Evolutionary conservation across 805 yeast species (phyloP), one percentile per base, ranked within the genome.

Genomic region (Wickerhamiella alocasiicola): DNA sequence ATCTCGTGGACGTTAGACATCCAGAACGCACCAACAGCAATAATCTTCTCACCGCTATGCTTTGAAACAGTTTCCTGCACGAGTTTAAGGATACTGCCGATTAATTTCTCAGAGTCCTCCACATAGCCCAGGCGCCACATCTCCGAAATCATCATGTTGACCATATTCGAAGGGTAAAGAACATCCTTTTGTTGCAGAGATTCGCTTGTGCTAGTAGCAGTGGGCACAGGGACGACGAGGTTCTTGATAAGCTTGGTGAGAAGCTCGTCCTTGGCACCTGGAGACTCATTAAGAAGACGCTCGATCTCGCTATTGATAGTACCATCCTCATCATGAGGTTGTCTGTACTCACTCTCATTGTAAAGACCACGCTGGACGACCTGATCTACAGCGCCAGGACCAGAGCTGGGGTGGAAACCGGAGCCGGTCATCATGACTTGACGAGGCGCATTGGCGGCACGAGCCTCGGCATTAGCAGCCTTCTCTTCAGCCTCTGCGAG

Each of bases 41-140:
- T 78, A 25, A 84, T 76, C 50, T 82, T 93, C 45, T 81, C 94
- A 42, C 88, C 95, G 50, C 78, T 79, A 55, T 80, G 68, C n/a
- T 68, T 63, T 39, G 81, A 71, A 13, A 88, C 94, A 46, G 81
- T 77, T 38, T 73, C 75, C 65, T 88, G 97, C 50, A 91, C 84
- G 2, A 81, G 80, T 21, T 82, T 74, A 57, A 88, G 70, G 2
- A 85, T 93, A 57, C 81, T 87, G 35, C 95, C 95, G 46, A 91
- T 65, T 56, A 91, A 81, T 43, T 76, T 77, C 65, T 91, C 97
- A 56, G 88, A 77, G 60, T 88, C 95, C 49, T 80, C 76, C 12
- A 95, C 84, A 53, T 85, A 71, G 2, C 97, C 97, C 36, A 88
- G 68, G 62, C 97, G 74, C 98, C 98, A 91, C 97, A 91, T 85